A percentile compares a stretch with the other conserved stretches of the same genome.
These are phyloP conservation scores for Debaryomyces prosopidis DNA, from an alignment of 805 yeast species.

Conservation along the genomic window DNA sequence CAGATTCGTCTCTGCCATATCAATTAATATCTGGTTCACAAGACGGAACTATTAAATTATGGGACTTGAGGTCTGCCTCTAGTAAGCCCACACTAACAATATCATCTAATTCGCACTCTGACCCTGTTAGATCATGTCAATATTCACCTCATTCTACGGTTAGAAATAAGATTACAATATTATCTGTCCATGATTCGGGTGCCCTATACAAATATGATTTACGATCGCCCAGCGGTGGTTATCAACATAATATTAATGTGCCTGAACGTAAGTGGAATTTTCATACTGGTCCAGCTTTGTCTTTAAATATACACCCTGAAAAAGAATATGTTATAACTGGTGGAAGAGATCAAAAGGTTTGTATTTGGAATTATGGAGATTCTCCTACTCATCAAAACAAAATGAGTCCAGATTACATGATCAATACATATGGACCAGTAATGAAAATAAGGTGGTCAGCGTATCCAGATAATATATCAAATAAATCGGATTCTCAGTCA, in stretches of 20 bases:
- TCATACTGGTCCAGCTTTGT: conserved; percentile 87
- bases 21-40: conserved; percentile 62
- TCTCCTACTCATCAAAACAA: conserved; percentile 14
- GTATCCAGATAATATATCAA: conserved; percentile 13
- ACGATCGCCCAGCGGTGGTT: conserved; percentile 33
- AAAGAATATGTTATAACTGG: conserved; percentile 83
- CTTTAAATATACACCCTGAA: conserved; percentile 86
- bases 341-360: conserved; percentile 84
- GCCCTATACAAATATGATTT: conserved; percentile 83
- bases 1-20: conserved; percentile 9
- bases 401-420: conserved; percentile 62
- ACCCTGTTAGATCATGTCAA: conserved; percentile 62
- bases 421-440: conserved; percentile 77
- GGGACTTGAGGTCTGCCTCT: conserved; percentile 62
- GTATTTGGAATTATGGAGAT: conserved; percentile 63
- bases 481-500: conserved; percentile 3
- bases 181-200: conserved; percentile 88
- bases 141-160: conserved; percentile 50
- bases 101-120: conserved; percentile 57
- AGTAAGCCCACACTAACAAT: conserved; percentile 52
- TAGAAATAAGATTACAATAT: conserved; percentile 48
- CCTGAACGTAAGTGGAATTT: conserved; percentile 83
- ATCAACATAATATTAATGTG: conserved; percentile 21
- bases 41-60: conserved; percentile 73
- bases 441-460: conserved; percentile 69